These are phyloP conservation scores for Arthrobotrys musiformis DNA, from an alignment of 2,329 filamentous ascomycete species.

Conservation along the genomic window DNA sequence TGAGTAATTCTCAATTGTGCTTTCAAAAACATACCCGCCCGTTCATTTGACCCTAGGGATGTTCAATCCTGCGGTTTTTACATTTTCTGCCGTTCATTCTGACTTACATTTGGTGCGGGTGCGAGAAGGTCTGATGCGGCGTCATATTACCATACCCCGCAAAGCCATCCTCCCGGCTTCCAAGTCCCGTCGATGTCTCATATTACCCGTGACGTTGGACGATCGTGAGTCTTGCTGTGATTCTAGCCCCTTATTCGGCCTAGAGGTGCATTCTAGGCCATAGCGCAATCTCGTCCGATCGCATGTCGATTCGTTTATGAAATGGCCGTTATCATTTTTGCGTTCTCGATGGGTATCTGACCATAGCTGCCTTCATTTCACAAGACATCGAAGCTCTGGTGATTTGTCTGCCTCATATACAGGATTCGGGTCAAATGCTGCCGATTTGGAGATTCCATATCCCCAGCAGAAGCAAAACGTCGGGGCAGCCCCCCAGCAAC, in stretches of 20 bases:
- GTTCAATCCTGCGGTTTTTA: neutral
- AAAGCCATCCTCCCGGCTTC: constrained; percentile 44
- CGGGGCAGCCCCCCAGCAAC: constrained; percentile 1
- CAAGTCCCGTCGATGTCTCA: constrained; percentile 26
- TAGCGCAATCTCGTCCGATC: neutral
- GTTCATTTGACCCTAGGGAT: neutral
- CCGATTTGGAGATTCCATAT: constrained; percentile 43
- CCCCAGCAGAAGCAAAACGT: constrained; percentile 34
- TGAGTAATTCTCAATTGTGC: constrained; percentile 26
- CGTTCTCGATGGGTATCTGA: constrained; percentile 27
- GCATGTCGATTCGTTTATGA: neutral
- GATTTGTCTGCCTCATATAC: constrained; percentile 53
- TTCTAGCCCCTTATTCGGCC: neutral
- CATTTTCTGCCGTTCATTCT: constrained; percentile 5
- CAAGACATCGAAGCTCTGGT: constrained; percentile 54
- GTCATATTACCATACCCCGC: constrained; percentile 34
- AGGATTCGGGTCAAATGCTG: constrained; percentile 49
- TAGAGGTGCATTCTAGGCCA: neutral
- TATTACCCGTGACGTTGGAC: constrained; percentile 28
- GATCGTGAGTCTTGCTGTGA: constrained; percentile 51
- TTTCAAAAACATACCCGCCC: neutral
- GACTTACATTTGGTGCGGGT: constrained; percentile 45
- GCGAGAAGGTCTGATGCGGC: constrained; percentile 49
- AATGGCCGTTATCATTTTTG: neutral
- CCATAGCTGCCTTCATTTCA: constrained; percentile 22